Conservation (phyloP, 228 moss, liverwort and hornwort species). For the Sphagnum fallax region DNA sequence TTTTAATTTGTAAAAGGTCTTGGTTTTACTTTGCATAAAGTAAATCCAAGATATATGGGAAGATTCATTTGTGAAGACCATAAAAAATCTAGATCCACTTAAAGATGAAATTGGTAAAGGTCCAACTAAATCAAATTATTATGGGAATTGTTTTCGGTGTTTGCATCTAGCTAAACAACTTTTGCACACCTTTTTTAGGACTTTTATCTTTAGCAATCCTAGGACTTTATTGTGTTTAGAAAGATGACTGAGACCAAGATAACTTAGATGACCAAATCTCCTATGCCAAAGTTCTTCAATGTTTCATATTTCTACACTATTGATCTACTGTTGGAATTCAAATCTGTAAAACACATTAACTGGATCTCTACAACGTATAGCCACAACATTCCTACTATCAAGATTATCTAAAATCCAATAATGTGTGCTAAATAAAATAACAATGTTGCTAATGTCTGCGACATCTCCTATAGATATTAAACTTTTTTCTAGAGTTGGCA, state of each 20-base stretch:
- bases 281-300: not conserved
- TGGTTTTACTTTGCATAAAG: not conserved
- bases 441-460: not conserved
- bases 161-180: not conserved
- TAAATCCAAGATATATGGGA: not conserved
- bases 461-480: not conserved
- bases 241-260: not conserved
- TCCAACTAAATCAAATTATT: not conserved
- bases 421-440: not conserved
- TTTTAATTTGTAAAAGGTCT: not conserved
- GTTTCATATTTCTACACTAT: not conserved
- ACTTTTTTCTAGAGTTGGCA: not conserved
- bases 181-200: not conserved
- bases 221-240: not conserved
- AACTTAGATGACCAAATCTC: not conserved
- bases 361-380: not conserved
- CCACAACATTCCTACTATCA: not conserved
- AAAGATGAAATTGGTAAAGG: not conserved
- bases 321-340: not conserved
- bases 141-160: not conserved
- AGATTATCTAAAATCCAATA: not conserved
- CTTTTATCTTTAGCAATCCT: not conserved
- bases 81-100: not conserved
- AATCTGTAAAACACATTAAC: not conserved
- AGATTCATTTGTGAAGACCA: not conserved